Conservation (phyloP, 2,329 filamentous ascomycete species). For the Neonectria faginata region DNA sequence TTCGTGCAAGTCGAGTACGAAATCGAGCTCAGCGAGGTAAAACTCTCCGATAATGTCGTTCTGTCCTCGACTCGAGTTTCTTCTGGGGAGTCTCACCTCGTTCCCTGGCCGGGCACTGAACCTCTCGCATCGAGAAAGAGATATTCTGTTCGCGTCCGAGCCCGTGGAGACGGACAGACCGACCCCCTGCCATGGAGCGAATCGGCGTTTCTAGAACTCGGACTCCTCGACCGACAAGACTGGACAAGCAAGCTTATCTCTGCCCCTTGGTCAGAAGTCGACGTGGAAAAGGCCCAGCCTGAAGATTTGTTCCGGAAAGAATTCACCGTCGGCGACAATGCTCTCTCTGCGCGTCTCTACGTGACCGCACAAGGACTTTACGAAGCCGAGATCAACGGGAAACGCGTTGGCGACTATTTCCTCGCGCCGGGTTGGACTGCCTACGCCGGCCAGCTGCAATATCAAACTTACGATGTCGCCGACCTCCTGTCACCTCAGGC, state of each 20-base stretch:
- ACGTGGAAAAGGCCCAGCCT: conserved; percentile 40
- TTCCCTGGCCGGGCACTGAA: conserved; percentile 28
- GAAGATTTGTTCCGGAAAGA: conserved; percentile 31
- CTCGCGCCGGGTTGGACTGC: conserved; percentile 64
- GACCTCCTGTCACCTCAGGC: conserved; percentile 46
- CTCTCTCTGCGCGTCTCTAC: conserved; percentile 54
- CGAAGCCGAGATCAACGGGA: conserved; percentile 58
- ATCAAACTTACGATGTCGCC: conserved; percentile 64
- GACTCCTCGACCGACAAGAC: conserved; percentile 45
- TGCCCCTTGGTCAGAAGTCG: conserved; percentile 34
- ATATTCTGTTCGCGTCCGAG: conserved; percentile 29
- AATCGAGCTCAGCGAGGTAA: conserved; percentile 27
- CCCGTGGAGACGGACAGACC: conserved; percentile 9
- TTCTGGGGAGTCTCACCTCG: conserved; percentile 22
- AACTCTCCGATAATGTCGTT: not conserved
- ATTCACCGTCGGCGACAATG: conserved; percentile 15
- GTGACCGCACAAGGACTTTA: conserved; percentile 60
- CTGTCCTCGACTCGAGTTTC: conserved; percentile 13
- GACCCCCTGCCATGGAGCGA: conserved; percentile 31
- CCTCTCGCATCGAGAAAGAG: conserved; percentile 23
- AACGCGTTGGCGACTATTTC: conserved; percentile 51
- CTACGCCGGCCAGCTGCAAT: conserved; percentile 60
- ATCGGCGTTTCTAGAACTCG: conserved; percentile 45
- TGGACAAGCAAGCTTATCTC: conserved; percentile 48
- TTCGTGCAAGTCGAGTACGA: conserved; percentile 30